Base-by-base conservation (phyloP, 495 filamentous ascomycete species). In the Rusavskia elegans region DNA sequence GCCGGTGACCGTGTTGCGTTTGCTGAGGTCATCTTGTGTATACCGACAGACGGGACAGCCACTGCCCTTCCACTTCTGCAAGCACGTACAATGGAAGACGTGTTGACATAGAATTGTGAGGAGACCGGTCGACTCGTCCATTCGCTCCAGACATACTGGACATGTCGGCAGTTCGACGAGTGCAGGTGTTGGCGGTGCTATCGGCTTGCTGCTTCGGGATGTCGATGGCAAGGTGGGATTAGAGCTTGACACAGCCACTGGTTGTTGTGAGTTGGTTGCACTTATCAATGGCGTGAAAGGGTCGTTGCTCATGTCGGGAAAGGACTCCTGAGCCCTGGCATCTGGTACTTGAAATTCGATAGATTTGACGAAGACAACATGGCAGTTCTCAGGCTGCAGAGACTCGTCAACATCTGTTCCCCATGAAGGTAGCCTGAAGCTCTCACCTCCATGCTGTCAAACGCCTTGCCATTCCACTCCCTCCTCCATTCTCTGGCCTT, bases 21-120 rank as follows among this genome's bases (percentile, higher is more conserved):
- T 29, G 61, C 64, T 38, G 65, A 27, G 38, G 50, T 72, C 73
- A 46, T 76, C 71, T 62, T 84, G 77, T 53, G 89, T 92, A 59
- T 93, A 93, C 4, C 92, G 83, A 60, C 92, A 98, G 14, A 98
- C 87, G 0, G 92, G 92, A 61, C 92, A 98, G 29, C 90, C 90
- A 48, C 77, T 83, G 19, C 90, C 92, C 61, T 83, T 84, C 92
- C 92, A 98, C 61, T 94, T 97, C 59, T 94, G 85, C 0, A 98
- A 74, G 68, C 92, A 98, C 6, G 84, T 87, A 64, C 92, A 98
- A 68, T 98, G 92, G 63, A 98, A 98, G 51, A 98, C 89, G 57
- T 98, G 92, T 60, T 97, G 93, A 65, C 92, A 98, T 55, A 90
- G 81, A 36, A 97, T 97, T 1, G 92, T 98, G 58, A 97, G 77